Evolutionary conservation across 2,329 filamentous ascomycete genomes (phyloP), one percentile per base, ranked within the genome.

Genomic region (Sarocladium kiliense): DNA sequence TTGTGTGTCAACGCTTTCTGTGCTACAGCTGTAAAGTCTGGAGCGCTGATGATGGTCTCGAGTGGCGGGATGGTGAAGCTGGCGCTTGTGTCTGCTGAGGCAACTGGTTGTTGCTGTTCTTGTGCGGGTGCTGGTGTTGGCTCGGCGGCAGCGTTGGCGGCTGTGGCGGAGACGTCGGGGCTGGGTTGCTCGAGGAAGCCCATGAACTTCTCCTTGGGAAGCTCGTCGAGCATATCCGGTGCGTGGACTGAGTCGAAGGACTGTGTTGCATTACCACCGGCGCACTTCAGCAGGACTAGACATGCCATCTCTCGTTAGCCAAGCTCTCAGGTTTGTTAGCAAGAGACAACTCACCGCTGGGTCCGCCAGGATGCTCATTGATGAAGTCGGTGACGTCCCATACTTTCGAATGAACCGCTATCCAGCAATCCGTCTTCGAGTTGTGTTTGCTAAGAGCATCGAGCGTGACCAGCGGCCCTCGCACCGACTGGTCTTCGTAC

Each of bases 311-410:
- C 26, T 16, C 3, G 7, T 7, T 34, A 14, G 30, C 7, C 30
- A 34, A 9, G 30, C 30, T 34, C 30, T 34, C 30, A 9, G 30
- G 9, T 34, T 3, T 19, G 36, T 55, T 49, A 36, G 32, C 1
- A 37, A 14, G 4, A 34, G n/a, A 7, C 18, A n/a, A 56, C 62
- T 55, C 53, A 66, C 68, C 69, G 68, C 58, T 63, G 3, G 65
- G 59, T 1, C 71, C 71, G 10, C 71, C 71, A 1, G 71, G 71
- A 37, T 74, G 71, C 39, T 67, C 62, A 25, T 65, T 60, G 16
- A 86, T 74, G 61, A 89, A 89, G 2, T 82, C 77, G 2, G 85
- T 86, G 49, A 90, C 71, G 65, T 90, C 84, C 77, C 86, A 89
- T 26, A 89, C 84, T 62, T 80, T 78, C 45, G 79, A 79, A 65